These are phyloP conservation scores for Musa balbisiana DNA, from an alignment of 202 grass and related monocot species.

Conservation along the genomic window DNA sequence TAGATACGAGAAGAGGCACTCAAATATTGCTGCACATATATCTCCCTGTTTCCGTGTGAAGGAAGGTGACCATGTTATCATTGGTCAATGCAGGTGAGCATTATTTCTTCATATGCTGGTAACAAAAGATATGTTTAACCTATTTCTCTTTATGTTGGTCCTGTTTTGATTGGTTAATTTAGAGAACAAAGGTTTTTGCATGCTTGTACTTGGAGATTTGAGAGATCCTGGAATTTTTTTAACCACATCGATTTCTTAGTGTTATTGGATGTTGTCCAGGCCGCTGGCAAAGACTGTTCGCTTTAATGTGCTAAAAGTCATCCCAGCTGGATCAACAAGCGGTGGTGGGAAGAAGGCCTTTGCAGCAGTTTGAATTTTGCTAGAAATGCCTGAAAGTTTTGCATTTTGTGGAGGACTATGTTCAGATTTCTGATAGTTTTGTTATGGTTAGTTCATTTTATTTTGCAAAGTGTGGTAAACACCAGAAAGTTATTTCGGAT, in stretches of 20 bases:
- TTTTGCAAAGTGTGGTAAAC: background rate
- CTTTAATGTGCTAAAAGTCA: slow-evolving; percentile 5
- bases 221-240: background rate
- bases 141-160: too few relatives aligned
- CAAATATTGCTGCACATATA: slow-evolving; percentile 2
- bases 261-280: background rate
- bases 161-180: background rate
- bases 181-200: background rate
- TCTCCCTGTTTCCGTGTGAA: slow-evolving; percentile 1
- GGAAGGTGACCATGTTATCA: slow-evolving; percentile 15
- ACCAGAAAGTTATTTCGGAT: background rate
- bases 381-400: background rate
- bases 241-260: background rate
- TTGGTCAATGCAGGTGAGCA: slow-evolving; percentile 16
- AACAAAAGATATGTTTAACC: too few relatives aligned
- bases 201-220: background rate
- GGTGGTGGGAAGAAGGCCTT: slow-evolving; percentile 12
- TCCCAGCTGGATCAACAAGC: slow-evolving; percentile 10
- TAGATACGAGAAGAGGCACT: slow-evolving; percentile 9
- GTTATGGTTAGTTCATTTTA: background rate
- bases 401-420: background rate
- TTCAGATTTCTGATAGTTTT: background rate
- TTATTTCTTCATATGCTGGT: background rate
- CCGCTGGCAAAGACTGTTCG: slow-evolving; percentile 2
- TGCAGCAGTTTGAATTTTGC: background rate